phyloP scores from a whole-genome alignment of 2,329 filamentous ascomycete genomes.

The Hymenotorrendiella dingleyae region DNA sequence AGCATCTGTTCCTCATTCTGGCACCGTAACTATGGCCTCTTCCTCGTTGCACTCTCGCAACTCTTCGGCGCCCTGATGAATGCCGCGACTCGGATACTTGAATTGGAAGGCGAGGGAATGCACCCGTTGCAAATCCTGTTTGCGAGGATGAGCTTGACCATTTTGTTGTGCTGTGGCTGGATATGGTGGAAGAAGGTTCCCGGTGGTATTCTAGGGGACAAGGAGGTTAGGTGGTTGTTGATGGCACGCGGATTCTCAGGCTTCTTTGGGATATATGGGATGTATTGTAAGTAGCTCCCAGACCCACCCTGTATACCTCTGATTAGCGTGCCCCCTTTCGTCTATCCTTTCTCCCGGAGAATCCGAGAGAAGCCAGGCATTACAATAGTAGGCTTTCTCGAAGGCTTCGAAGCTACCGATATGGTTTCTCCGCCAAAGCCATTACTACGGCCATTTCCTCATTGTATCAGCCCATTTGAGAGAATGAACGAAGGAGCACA shows the following conservation, averaged over 20 bases:
- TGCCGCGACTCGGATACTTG: conserved; percentile 68
- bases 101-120: conserved; percentile 65
- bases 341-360: no score
- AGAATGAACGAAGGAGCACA: background rate
- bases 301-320: background rate
- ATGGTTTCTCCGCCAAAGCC: no score
- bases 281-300: conserved; percentile 29
- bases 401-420: no score
- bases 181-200: conserved; percentile 67
- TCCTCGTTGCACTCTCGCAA: conserved; percentile 69
- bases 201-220: conserved; percentile 63
- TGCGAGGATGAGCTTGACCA: conserved; percentile 69
- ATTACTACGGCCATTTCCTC: background rate
- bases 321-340: no score
- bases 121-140: conserved; percentile 84
- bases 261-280: conserved; percentile 72
- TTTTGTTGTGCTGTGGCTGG: conserved; percentile 59
- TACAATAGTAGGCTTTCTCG: no score
- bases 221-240: conserved; percentile 61
- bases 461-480: background rate
- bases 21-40: conserved; percentile 63
- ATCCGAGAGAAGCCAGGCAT: no score
- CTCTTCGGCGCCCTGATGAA: conserved; percentile 85
- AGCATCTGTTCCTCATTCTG: conserved; percentile 39
- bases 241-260: conserved; percentile 63